A percentile compares a stretch with the other conserved stretches of the same genome.
phyloP scores from a whole-genome alignment of 345 rosid species.

The Bruguiera parviflora region DNA sequence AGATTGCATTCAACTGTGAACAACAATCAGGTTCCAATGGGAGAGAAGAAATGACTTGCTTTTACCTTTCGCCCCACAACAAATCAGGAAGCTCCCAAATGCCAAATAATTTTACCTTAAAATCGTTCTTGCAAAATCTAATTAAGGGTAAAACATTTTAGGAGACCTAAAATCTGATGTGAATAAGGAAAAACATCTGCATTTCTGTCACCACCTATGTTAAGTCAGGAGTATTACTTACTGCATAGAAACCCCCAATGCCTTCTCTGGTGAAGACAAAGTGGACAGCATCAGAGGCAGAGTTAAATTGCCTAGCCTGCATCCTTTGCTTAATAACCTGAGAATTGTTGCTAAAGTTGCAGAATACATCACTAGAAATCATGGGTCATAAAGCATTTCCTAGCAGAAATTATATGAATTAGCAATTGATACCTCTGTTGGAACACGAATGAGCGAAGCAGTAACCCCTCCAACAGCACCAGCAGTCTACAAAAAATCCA shows the following conservation, averaged over 20 bases:
- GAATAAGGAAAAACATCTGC: background rate
- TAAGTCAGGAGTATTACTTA: conserved; percentile 25
- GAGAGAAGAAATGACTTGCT: too few relatives aligned
- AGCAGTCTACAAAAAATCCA: conserved; percentile 57
- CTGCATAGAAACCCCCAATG: conserved; percentile 85
- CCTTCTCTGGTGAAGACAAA: conserved; percentile 75
- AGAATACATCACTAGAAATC: background rate
- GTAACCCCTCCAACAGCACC: conserved; percentile 94
- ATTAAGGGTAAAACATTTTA: too few relatives aligned
- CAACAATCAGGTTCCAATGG: too few relatives aligned
- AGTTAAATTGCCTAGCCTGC: conserved; percentile 89
- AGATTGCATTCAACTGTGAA: background rate
- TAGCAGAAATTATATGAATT: background rate
- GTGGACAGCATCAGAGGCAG: conserved; percentile 82
- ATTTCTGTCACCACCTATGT: background rate
- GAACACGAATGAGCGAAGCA: conserved; percentile 91
- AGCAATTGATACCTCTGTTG: conserved; percentile 65
- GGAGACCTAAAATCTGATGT: too few relatives aligned
- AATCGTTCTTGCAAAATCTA: too few relatives aligned
- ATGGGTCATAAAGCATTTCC: background rate
- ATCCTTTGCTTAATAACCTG: conserved; percentile 96
- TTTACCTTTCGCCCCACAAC: too few relatives aligned
- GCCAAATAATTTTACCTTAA: too few relatives aligned
- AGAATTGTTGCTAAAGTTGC: conserved; percentile 9
- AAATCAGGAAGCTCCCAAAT: too few relatives aligned